These are phyloP conservation scores for Cryptosporidium bovis DNA, from an alignment of 169 alveolate genomes.

Conservation along the genomic window DNA sequence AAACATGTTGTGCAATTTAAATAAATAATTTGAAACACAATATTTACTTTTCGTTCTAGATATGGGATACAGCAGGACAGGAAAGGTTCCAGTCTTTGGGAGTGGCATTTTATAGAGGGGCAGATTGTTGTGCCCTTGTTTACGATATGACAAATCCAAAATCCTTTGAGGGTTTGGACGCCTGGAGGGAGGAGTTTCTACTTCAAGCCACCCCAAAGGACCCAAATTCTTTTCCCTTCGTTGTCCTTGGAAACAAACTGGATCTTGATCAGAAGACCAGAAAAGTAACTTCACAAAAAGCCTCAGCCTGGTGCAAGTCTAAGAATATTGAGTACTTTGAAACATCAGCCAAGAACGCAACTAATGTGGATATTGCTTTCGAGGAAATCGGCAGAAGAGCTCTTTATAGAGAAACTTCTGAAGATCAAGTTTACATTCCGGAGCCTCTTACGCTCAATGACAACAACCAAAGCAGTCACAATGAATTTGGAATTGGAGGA, in stretches of 20 bases:
- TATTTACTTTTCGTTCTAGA: conserved; percentile 75
- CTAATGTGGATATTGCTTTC: conserved; percentile 95
- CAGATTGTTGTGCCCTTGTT: conserved; percentile 98
- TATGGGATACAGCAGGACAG: conserved; percentile 99
- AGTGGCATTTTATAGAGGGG: conserved; percentile 98
- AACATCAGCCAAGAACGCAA: conserved; percentile 96
- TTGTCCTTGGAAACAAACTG: conserved; percentile 95
- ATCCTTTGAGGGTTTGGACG: conserved; percentile 93
- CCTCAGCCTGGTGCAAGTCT: conserved; percentile 92
- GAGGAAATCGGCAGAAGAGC: conserved; percentile 91
- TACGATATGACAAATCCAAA: conserved; percentile 92
- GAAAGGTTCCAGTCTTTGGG: conserved; percentile 98
- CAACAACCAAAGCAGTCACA: conserved; percentile 7
- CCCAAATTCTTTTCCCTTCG: conserved; percentile 95
- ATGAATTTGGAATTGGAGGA: conserved; percentile 61
- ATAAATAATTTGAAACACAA: no score
- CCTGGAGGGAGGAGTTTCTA: conserved; percentile 97
- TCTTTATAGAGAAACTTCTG: conserved; percentile 85
- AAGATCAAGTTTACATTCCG: conserved; percentile 83
- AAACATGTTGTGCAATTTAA: no score
- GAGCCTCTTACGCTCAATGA: conserved; percentile 66
- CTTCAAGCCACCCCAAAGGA: conserved; percentile 95
- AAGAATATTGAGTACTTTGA: conserved; percentile 94
- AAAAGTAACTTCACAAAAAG: conserved; percentile 89
- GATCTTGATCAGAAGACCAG: conserved; percentile 82